phyloP scores from a whole-genome alignment of 2,329 filamentous ascomycete species.

The Geosmithia morbida region DNA sequence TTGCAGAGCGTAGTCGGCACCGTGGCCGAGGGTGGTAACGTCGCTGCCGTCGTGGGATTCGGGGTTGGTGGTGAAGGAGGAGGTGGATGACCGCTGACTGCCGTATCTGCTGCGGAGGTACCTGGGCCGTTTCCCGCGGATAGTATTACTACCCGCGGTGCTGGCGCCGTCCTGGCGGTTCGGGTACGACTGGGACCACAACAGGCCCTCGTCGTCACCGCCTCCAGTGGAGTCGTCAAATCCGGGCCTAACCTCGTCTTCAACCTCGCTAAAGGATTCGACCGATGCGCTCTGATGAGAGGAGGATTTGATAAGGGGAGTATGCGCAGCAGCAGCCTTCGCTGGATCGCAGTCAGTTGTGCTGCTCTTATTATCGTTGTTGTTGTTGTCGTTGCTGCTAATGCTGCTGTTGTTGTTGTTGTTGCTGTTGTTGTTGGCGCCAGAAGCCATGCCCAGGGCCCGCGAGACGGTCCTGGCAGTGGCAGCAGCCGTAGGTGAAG shows the following conservation, averaged over 20 bases:
- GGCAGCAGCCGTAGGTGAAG: conserved; percentile 41
- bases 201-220: conserved; percentile 13
- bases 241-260: conserved; percentile 7
- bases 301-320: neutral
- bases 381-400: conserved; percentile 2
- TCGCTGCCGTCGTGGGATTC: conserved; percentile 55
- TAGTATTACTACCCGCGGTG: conserved; percentile 26
- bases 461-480: conserved; percentile 38
- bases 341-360: conserved; percentile 4
- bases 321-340: neutral
- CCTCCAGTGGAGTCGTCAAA: conserved; percentile 16
- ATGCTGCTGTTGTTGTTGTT: conserved; percentile 11
- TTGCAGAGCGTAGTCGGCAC: conserved; percentile 69
- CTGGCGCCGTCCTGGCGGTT: conserved; percentile 26
- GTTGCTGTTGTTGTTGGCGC: neutral
- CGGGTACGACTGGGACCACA: conserved; percentile 15
- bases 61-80: conserved; percentile 39
- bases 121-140: conserved; percentile 35
- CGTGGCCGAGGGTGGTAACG: conserved; percentile 42
- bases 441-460: conserved; percentile 26
- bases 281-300: conserved; percentile 5
- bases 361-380: conserved; percentile 10
- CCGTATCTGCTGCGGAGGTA: conserved; percentile 42
- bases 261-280: conserved; percentile 11
- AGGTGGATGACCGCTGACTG: conserved; percentile 46